Base-by-base conservation (phyloP, 2,329 filamentous ascomycete genomes). In the Ascomycota sp. region DNA sequence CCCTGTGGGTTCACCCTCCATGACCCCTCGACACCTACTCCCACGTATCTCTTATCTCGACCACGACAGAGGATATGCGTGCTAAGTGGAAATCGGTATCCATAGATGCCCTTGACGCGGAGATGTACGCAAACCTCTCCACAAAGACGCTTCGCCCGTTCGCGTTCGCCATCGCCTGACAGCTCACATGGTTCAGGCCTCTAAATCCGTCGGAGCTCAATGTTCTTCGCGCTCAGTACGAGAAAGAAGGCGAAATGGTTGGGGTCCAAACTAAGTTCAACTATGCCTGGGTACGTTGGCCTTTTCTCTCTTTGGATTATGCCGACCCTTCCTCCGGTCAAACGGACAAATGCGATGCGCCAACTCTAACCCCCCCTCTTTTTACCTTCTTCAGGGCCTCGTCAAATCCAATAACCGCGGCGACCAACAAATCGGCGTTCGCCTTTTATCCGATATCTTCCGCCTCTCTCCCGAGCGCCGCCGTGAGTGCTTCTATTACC, bases 261-360 rank as follows among this genome's bases (percentile, higher is more conserved):
- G 85, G 86, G 35, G 70, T 98, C 25, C 89, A 98, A 56, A 98
- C 89, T 36, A 95, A 95, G 52, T 98, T 98, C 69, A 98, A 98
- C 71, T 95, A 86, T 54, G 86, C 89, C 49, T 98, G 89, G 89
- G 83, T 92, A 69, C 23, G 9, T 23, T 12, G n/a, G n/a, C n/a
- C n/a, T n/a, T n/a, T n/a, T n/a, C n/a, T n/a, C n/a, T n/a, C n/a
- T n/a, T n/a, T n/a, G n/a, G n/a, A n/a, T n/a, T n/a, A n/a, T n/a
- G n/a, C n/a, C n/a, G n/a, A n/a, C n/a, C n/a, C n/a, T n/a, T n/a
- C n/a, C n/a, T n/a, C n/a, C n/a, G n/a, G n/a, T n/a, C n/a, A n/a
- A n/a, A n/a, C n/a, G n/a, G n/a, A n/a, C n/a, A n/a, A n/a, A n/a
- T n/a, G n/a, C n/a, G n/a, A 17, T 9, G 25, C 26, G 13, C 26